phyloP scores from a whole-genome alignment of 129 eudicot genomes.

The Mikania micrantha region DNA sequence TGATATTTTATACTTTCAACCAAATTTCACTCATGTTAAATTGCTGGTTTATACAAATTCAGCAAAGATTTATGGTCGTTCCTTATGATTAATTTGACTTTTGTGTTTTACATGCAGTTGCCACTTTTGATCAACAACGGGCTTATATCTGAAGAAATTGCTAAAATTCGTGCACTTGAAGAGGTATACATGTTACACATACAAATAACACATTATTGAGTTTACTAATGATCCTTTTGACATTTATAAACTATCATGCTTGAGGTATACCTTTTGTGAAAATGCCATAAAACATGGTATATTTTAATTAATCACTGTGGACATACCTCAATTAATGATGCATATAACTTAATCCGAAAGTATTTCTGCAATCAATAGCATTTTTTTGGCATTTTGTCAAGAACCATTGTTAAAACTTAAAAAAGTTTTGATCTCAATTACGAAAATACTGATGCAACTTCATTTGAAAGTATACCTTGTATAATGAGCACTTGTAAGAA shows the following conservation, averaged over 20 bases:
- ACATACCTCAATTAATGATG: too few species aligned
- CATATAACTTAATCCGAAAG: too few species aligned
- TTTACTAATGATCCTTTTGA: background rate
- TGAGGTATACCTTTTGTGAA: background rate
- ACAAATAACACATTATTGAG: background rate
- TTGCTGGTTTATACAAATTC: background rate
- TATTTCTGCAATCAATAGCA: background rate
- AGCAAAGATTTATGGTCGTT: background rate
- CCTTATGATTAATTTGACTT: background rate
- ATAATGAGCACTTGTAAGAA: background rate
- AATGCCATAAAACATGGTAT: background rate
- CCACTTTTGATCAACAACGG: conserved; percentile 66
- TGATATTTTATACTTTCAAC: background rate
- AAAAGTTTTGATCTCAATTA: background rate
- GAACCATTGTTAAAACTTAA: background rate
- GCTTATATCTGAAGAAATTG: conserved; percentile 52
- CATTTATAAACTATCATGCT: background rate
- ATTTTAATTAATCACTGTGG: background rate
- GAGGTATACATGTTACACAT: conserved; percentile 39
- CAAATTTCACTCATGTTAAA: background rate
- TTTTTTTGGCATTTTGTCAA: background rate
- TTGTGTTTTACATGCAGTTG: conserved; percentile 49
- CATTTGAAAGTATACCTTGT: background rate
- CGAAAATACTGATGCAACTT: background rate
- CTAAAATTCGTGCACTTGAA: conserved; percentile 48